Percentiles rank a stretch among this genome's conserved stretches.
phyloP scores from a whole-genome alignment of 257 asterid species.

The Phtheirospermum japonicum region DNA sequence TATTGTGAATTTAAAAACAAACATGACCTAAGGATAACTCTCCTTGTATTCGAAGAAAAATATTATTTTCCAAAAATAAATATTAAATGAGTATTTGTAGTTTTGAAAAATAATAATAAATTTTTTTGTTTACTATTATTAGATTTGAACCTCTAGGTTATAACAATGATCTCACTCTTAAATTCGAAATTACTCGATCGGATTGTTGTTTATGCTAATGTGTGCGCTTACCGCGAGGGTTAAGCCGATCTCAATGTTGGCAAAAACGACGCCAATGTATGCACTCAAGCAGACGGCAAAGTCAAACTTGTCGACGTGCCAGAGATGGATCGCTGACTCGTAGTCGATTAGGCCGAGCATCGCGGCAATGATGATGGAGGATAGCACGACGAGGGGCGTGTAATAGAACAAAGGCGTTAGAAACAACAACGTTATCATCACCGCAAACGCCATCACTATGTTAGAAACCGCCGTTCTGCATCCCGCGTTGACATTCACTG shows the following conservation, averaged over 20 bases:
- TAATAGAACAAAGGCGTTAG: conserved; percentile 75
- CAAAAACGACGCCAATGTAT: conserved; percentile 78
- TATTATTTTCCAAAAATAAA: too few species aligned
- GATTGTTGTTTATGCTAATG: too few species aligned
- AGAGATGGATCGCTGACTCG: conserved; percentile 85
- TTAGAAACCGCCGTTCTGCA: conserved; percentile 71
- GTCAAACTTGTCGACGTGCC: conserved; percentile 83
- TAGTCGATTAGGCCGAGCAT: conserved; percentile 98
- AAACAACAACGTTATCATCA: conserved; percentile 72
- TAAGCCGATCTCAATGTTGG: conserved; percentile 74
- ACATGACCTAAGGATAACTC: too few species aligned
- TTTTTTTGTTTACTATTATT: too few species aligned
- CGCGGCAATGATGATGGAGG: conserved; percentile 82
- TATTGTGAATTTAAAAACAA: too few species aligned
- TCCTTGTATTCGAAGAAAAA: too few species aligned
- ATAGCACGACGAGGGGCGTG: conserved; percentile 84
- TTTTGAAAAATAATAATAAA: too few species aligned
- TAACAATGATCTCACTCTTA: too few species aligned
- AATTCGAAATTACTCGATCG: too few species aligned
- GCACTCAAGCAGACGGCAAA: conserved; percentile 84
- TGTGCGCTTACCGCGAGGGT: conserved; percentile 55
- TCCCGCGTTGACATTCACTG: conserved; percentile 76
- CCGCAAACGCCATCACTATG: conserved; percentile 84
- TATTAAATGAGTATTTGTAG: too few species aligned
- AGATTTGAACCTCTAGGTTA: too few species aligned